phyloP scores from a whole-genome alignment of 306 rosid genomes.

The Astragalus glycyphyllos region DNA sequence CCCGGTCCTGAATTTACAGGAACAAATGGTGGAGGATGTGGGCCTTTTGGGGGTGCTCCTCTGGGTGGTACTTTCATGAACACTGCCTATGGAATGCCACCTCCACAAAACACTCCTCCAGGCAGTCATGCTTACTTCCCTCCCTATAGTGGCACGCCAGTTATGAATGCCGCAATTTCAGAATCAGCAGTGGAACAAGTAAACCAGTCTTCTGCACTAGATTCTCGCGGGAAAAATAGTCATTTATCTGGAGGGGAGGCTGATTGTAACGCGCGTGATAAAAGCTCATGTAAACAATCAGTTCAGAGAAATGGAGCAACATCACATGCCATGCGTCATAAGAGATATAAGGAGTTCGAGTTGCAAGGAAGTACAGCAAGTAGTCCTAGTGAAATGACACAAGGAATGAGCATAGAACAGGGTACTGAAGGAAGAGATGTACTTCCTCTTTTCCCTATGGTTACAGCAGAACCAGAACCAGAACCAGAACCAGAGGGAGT shows the following conservation, averaged over 20 bases:
- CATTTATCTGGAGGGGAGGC: constrained; percentile 49
- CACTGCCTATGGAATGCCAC: constrained; percentile 65
- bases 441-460: constrained; percentile 58
- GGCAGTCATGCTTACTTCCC: constrained; percentile 64
- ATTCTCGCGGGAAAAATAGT: constrained; percentile 33
- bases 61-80: constrained; percentile 57
- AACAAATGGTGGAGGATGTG: constrained; percentile 66
- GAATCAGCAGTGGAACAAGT: constrained; percentile 66
- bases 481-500: constrained; percentile 53
- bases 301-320: constrained; percentile 47
- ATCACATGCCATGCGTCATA: constrained; percentile 47
- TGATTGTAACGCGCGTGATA: constrained; percentile 50
- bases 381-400: constrained; percentile 61
- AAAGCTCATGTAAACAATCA: constrained; percentile 54
- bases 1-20: constrained; percentile 71
- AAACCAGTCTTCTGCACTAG: constrained; percentile 52
- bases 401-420: constrained; percentile 40
- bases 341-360: constrained; percentile 58
- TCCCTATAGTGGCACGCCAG: constrained; percentile 76
- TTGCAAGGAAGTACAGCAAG: constrained; percentile 72
- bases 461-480: constrained; percentile 46
- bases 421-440: constrained; percentile 60
- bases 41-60: constrained; percentile 65
- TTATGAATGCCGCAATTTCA: constrained; percentile 57
- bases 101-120: constrained; percentile 57